Base-by-base conservation (phyloP, 805 yeast genomes). In the Zygosaccharomyces gambellarensis region DNA sequence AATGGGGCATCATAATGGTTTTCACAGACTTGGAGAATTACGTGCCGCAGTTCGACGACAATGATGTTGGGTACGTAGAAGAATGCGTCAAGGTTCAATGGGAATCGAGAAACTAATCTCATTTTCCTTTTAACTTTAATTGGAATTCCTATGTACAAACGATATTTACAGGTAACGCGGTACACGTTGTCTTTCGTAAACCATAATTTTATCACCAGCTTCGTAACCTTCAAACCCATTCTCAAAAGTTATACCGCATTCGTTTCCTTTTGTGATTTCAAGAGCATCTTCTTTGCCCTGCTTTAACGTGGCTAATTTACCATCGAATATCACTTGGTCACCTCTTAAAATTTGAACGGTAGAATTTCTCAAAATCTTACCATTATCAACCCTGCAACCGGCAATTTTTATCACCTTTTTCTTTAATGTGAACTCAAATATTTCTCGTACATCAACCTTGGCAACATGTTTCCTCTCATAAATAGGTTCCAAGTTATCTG, bases 1-100 rank as follows among this genome's bases (percentile, higher is more conserved):
- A 92, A 54, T 94, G 99, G 99, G 98, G 97, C 1, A 87, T 98
- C 0, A 86, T 94, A 28, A 71, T 88, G 23, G 86, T 92, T 1
- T 87, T 83, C 38, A 87, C 97, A 0, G 90, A 87, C 57, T 67
- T 69, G 6, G 83, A 80, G 55, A 95, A 87, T 62, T 80, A 71
- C 52, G 68, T 73, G 12, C 83, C 89, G 10, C 53, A 65, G 23
- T 67, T 81, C 40, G 90, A 85, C 53, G 77, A 70, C 6, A 72
- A 80, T 49, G 78, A 80, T 38, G 90, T 87, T n/a, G 96, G 88
- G 0, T 88, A 87, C 59, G 78, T 81, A 1, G 85, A 83, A 60
- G 96, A 88, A 67, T 83, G 80, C 79, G 82, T 81, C 43, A 92
- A 87, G 30, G 92, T 87, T 10, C 96, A 88, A 65, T 88, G 96